phyloP scores from a whole-genome alignment of 1,284 basidiomycete genomes.

The Clitocybe nebularis region DNA sequence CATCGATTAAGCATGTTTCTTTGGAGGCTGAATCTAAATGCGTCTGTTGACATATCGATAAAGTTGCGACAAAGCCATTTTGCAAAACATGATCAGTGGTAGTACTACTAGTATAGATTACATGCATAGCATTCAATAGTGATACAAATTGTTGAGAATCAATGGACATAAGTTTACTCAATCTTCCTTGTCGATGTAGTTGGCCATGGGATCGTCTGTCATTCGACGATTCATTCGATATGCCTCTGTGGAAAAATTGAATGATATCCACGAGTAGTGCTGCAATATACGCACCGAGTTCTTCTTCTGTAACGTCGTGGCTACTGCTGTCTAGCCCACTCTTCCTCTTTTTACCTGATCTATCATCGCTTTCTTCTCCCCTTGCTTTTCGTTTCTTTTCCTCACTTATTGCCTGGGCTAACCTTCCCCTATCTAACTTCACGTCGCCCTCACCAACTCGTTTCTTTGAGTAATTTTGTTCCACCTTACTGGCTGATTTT shows the following conservation, averaged over 20 bases:
- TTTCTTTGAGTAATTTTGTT: conserved; percentile 64
- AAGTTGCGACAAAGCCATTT: too few relatives aligned
- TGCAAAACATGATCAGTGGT: too few relatives aligned
- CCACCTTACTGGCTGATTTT: conserved; percentile 42
- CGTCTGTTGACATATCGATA: too few relatives aligned
- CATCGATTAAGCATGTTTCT: too few relatives aligned
- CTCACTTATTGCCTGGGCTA: conserved; percentile 69
- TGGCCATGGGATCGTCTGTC: conserved; percentile 86
- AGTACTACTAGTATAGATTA: too few relatives aligned
- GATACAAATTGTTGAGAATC: too few relatives aligned
- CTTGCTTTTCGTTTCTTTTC: conserved; percentile 76
- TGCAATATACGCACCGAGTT: conserved; percentile 64
- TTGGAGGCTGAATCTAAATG: too few relatives aligned
- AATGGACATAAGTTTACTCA: too few relatives aligned
- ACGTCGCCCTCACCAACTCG: conserved; percentile 75
- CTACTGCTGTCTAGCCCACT: conserved; percentile 39
- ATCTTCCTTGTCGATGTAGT: conserved; percentile 63
- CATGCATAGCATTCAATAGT: too few relatives aligned
- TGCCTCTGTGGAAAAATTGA: conserved; percentile 54
- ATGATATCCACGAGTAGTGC: conserved; percentile 7
- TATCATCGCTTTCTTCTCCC: conserved; percentile 55
- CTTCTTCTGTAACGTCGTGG: conserved; percentile 87
- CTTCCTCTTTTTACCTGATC: conserved; percentile 59
- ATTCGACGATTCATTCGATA: conserved; percentile 74
- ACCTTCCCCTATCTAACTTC: conserved; percentile 61